A percentile compares a stretch with the other conserved stretches of the same genome.
These are phyloP conservation scores for Carex littledalei DNA, from an alignment of 176 grass and related monocot genomes.

Conservation along the genomic window DNA sequence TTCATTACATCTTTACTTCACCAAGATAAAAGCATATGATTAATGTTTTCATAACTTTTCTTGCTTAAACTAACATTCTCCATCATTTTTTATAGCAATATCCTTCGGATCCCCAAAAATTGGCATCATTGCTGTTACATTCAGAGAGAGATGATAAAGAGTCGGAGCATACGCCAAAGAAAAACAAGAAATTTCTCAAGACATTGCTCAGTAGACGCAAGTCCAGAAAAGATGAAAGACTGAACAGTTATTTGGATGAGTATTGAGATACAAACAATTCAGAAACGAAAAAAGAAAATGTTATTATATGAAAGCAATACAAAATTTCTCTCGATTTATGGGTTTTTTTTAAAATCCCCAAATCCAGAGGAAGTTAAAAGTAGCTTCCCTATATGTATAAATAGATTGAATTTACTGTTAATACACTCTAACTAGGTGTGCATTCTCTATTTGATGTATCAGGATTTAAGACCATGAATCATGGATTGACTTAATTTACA, in stretches of 20 bases:
- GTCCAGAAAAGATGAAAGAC: slow-evolving; percentile 76
- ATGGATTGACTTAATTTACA: neutral
- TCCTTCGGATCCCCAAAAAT: slow-evolving; percentile 49
- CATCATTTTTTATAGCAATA: slow-evolving; percentile 8
- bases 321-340: neutral
- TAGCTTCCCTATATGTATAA: neutral
- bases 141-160: slow-evolving; percentile 57
- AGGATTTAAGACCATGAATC: neutral
- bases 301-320: neutral
- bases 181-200: slow-evolving; percentile 79
- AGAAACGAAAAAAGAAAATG: neutral
- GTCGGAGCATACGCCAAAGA: slow-evolving; percentile 54
- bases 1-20: neutral
- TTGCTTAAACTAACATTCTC: neutral
- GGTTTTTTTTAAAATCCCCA: neutral
- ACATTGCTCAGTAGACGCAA: slow-evolving; percentile 80
- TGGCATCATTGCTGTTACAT: slow-evolving; percentile 46
- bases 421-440: slow-evolving; percentile 2
- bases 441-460: neutral
- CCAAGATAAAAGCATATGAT: neutral
- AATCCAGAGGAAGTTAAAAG: neutral
- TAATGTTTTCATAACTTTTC: neutral
- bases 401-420: neutral
- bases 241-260: slow-evolving; percentile 61
- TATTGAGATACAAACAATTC: slow-evolving; percentile 31